Conservation (phyloP, 2,329 filamentous ascomycete genomes). For the Fusarium pseudonygamai region DNA sequence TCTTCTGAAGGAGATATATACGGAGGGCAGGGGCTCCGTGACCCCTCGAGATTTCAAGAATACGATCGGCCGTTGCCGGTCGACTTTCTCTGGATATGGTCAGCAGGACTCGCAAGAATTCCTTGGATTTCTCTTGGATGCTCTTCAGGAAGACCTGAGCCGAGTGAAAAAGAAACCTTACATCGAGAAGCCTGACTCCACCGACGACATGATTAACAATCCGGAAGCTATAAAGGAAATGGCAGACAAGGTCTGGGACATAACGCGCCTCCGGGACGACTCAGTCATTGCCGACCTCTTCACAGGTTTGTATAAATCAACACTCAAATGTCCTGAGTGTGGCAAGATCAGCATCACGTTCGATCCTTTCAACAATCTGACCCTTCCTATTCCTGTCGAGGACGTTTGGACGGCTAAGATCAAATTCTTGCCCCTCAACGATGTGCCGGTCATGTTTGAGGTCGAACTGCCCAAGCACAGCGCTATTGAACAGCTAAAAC, state of each 20-base stretch:
- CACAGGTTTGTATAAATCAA: conserved; percentile 98
- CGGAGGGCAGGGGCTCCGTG: conserved; percentile 73
- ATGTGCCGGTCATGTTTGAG: conserved; percentile 74
- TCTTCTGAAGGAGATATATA: conserved; percentile 82
- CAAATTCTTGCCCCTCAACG: conserved; percentile 80
- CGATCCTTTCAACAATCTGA: conserved; percentile 95
- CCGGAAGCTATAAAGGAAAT: conserved; percentile 82
- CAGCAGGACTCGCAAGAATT: conserved; percentile 99
- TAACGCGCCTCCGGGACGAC: conserved; percentile 91
- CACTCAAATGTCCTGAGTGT: conserved; percentile 89
- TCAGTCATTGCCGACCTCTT: conserved; percentile 96
- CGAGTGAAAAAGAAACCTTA: conserved; percentile 96
- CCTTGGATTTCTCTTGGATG: conserved; percentile 92
- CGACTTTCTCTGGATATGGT: conserved; percentile 90
- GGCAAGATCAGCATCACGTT: conserved; percentile 98
- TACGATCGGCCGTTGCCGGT: conserved; percentile 81
- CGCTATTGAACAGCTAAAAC: conserved; percentile 74
- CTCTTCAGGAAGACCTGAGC: conserved; percentile 93
- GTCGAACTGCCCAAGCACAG: conserved; percentile 84
- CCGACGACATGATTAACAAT: conserved; percentile 92
- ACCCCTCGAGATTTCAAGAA: conserved; percentile 84
- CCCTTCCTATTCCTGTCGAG: conserved; percentile 87
- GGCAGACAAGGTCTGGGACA: conserved; percentile 89
- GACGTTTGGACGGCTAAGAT: conserved; percentile 81
- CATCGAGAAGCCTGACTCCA: conserved; percentile 96